These are phyloP conservation scores for Terana coerulea DNA, from an alignment of 768 basidiomycete species.

Conservation along the genomic window DNA sequence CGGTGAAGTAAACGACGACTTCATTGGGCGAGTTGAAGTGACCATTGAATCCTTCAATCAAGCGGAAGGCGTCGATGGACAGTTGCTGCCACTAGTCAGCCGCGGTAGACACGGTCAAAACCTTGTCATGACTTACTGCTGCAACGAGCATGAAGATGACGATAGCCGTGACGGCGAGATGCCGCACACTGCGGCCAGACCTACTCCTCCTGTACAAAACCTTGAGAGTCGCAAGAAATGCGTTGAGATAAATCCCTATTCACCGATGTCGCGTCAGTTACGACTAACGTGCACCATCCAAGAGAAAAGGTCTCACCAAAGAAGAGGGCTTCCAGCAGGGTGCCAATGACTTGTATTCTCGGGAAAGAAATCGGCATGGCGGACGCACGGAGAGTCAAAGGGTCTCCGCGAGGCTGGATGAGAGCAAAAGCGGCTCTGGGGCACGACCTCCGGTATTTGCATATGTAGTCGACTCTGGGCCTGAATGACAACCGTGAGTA, in stretches of 20 bases:
- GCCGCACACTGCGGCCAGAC: neutral
- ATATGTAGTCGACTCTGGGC: too few relatives aligned
- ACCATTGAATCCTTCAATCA: constrained; percentile 22
- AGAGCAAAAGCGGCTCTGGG: too few relatives aligned
- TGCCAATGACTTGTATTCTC: too few relatives aligned
- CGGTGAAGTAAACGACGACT: constrained; percentile 18
- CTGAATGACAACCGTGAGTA: too few relatives aligned
- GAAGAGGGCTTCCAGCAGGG: too few relatives aligned
- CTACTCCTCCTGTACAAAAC: neutral
- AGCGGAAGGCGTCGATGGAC: constrained; percentile 21
- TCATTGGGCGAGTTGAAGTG: constrained; percentile 12
- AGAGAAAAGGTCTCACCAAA: too few relatives aligned
- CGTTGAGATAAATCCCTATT: constrained; percentile 8
- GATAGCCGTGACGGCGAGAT: constrained; percentile 10
- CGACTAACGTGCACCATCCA: too few relatives aligned
- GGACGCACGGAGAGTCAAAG: too few relatives aligned
- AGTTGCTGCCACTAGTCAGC: constrained; percentile 19
- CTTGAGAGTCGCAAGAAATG: constrained; percentile 2
- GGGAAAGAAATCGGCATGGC: too few relatives aligned
- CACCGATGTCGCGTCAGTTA: too few relatives aligned
- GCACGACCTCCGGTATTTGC: too few relatives aligned
- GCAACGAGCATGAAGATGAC: constrained; percentile 14
- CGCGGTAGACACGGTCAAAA: neutral
- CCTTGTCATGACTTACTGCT: constrained; percentile 12
- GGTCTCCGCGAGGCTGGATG: too few relatives aligned